These are phyloP conservation scores for Starmerella cellae DNA, from an alignment of 805 yeast genomes.

Conservation along the genomic window DNA sequence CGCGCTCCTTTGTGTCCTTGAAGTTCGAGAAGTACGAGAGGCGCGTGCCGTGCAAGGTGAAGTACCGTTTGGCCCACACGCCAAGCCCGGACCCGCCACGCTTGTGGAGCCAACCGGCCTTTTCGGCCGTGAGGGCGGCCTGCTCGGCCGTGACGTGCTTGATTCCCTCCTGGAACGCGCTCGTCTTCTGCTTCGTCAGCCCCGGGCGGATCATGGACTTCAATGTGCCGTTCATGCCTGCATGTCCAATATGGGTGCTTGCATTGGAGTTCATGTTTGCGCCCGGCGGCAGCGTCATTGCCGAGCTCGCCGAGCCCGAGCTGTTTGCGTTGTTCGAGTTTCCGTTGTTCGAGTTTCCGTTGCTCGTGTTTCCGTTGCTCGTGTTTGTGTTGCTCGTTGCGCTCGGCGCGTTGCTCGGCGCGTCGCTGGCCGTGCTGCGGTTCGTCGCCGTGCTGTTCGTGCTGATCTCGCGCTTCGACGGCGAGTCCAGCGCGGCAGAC, in stretches of 20 bases:
- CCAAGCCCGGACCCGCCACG: slow-evolving; percentile 72
- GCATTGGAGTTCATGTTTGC: not conserved
- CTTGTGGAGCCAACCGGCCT: slow-evolving; percentile 93
- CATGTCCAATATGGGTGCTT: not conserved
- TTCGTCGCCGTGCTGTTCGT: not conserved
- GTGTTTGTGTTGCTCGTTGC: not conserved
- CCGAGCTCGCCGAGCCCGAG: not conserved
- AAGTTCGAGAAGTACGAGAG: slow-evolving; percentile 72
- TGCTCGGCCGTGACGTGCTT: slow-evolving; percentile 60
- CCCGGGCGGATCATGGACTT: slow-evolving; percentile 26
- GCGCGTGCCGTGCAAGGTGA: slow-evolving; percentile 83
- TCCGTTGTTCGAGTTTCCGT: too few species aligned
- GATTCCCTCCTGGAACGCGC: slow-evolving; percentile 61
- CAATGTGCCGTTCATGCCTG: not conserved
- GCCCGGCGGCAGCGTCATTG: not conserved
- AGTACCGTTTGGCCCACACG: slow-evolving; percentile 82
- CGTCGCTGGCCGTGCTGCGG: not conserved
- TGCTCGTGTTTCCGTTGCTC: not conserved
- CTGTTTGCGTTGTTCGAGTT: too few species aligned
- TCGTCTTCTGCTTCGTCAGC: slow-evolving; percentile 28
- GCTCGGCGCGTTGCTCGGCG: not conserved
- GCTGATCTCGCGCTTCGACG: not conserved
- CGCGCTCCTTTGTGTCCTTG: slow-evolving; percentile 74
- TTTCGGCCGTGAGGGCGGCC: slow-evolving; percentile 60
- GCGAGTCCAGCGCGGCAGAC: slow-evolving; percentile 15